Base-by-base conservation (phyloP, 2,329 filamentous ascomycete genomes). In the Venturiaceae sp. region DNA sequence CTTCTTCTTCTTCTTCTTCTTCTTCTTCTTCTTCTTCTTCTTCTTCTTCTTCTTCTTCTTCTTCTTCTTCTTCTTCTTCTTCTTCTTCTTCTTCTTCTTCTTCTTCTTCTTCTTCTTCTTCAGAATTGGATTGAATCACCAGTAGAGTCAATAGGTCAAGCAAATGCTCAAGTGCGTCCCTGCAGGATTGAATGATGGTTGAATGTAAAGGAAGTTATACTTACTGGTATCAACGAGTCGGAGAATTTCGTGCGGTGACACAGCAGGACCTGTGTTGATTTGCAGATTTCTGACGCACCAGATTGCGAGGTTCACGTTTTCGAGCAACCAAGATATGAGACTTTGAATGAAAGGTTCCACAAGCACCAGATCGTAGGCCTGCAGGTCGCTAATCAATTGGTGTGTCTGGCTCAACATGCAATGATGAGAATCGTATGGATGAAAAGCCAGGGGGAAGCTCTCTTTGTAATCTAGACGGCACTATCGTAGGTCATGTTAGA, bases 281-380 rank as follows among this genome's bases (percentile, higher is more conserved):
- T 50, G 26, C 44, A 50, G 44, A n/a, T 30, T 50, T 26, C 44
- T n/a, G 44, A 50, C 44, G 44, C 44, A 50, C 44, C 44, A 50
- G 44, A 8, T 50, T 50, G 44, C 28, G 54, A 41, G 28, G 37
- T 56, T 56, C 54, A 56, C 54, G 54, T 56, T 56, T 56, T 56
- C 23, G 54, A 30, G 54, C 44, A 56, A 56, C 54, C 26, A 28
- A 19, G 36, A 46, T 32, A 56, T 19, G 19, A 53, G 1, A 23
- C n/a, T 11, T 30, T 36, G 52, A 30, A 23, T 34, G 52, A 53
- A 37, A 37, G 52, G 52, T 37, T 37, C 32, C 52, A 53, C 52
- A 28, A 1, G 50, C 50, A 33, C 30, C 13, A 34, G 34, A 37
- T 36, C 1, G 4, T n/a, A 3, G 19, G 14, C 6, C 19, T 30